Base-by-base conservation (phyloP, 2,329 filamentous ascomycete genomes). In the Claviceps maximensis region DNA sequence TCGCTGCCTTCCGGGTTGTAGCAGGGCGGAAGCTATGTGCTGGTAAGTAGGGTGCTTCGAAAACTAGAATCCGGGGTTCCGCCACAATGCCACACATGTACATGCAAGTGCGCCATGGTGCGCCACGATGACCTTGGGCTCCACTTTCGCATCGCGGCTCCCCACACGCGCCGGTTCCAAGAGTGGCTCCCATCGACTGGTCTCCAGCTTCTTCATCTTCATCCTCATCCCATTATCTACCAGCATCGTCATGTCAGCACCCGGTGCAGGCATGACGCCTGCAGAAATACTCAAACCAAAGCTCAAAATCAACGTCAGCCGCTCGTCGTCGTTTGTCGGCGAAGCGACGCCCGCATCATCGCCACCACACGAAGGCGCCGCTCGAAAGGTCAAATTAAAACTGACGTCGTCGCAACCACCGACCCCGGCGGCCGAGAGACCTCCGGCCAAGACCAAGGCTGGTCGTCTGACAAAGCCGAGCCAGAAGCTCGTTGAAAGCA, bases 401-500 rank as follows among this genome's bases (percentile, higher is more conserved):
- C 60, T 73, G 33, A 68, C 63, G 47, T 62, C 66, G 15, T 69
- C 70, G 40, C 67, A 68, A 55, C 68, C 69, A 5, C 55, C 67
- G 2, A 71, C 69, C 15, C 69, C 70, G n/a, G 63, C 63, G 23
- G 61, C 31, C 38, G 51, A 54, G 15, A 54, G 60, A 21, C 46
- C 38, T 4, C 50, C 53, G 2, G 38, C 54, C 45, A 82, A 77
- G 62, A 82, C 78, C 2, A 84, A 84, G 61, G 77, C 79, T 15
- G 80, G 79, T 13, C 69, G 80, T 46, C 71, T 78, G 27, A 70
- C 77, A 15, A 84, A 81, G 58, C 80, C 81, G 6, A 80, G 77
- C 9, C 73, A 76, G 49, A 80, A 79, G 60, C 65, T 78, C 48
- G 66, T 76, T 50, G 75, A 78, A 56, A 74, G 73, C 56, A 83